A percentile compares a stretch with the other conserved stretches of the same genome.
phyloP scores from a whole-genome alignment of 371 early-diverging fungal species.

The Apophysomyces trapeziformis region DNA sequence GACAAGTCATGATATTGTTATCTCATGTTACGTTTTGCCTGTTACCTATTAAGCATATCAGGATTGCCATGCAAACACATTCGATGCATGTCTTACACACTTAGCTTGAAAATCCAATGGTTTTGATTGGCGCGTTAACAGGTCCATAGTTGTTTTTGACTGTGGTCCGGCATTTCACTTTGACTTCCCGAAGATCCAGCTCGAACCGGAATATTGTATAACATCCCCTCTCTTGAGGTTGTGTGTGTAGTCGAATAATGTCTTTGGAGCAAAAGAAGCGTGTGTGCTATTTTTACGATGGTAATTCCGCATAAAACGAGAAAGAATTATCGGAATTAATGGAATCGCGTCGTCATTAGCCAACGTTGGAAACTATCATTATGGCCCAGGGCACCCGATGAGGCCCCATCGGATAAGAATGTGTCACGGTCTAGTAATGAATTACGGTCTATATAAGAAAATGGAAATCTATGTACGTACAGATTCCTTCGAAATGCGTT shows the following conservation, averaged over 20 bases:
- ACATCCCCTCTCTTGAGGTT: neutral
- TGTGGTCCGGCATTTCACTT: no score
- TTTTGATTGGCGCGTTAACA: no score
- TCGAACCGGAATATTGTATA: neutral
- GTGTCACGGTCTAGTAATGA: constrained; percentile 90
- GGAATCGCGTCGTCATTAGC: constrained; percentile 26
- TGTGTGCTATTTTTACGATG: constrained; percentile 61
- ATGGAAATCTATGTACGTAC: constrained; percentile 66
- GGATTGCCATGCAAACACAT: no score
- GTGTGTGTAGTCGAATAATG: constrained; percentile 21
- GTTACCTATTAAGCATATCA: no score
- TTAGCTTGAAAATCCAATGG: no score
- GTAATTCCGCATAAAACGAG: constrained; percentile 23
- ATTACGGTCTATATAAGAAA: constrained; percentile 88
- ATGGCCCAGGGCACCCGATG: constrained; percentile 92
- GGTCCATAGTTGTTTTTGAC: no score
- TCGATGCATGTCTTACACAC: no score
- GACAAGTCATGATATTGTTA: no score
- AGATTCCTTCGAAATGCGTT: neutral
- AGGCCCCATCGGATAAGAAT: constrained; percentile 95
- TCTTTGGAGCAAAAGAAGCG: constrained; percentile 52
- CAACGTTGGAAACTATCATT: constrained; percentile 71
- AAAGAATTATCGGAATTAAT: neutral
- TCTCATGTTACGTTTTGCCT: no score
- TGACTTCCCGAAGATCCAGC: no score